These are phyloP conservation scores for Cercophora sp. DNA, from an alignment of 495 filamentous ascomycete genomes.

Conservation along the genomic window DNA sequence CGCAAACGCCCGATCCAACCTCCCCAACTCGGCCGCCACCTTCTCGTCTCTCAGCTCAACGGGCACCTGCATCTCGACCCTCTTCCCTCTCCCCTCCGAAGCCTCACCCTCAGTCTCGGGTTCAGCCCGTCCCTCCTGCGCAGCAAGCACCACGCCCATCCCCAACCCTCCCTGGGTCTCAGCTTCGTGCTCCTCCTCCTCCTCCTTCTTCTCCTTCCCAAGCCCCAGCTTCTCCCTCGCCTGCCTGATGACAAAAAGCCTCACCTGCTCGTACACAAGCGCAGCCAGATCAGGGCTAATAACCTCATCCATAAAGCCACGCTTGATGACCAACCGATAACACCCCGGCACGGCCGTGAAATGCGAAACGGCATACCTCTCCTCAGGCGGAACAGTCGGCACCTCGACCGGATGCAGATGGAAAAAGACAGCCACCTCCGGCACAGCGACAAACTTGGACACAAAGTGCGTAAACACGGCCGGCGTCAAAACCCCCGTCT, in stretches of 20 bases:
- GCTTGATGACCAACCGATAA: constrained; percentile 62
- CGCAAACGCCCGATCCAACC: constrained; percentile 55
- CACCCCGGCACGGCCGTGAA: constrained; percentile 48
- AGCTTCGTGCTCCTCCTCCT: constrained; percentile 4
- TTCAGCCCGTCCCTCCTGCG: too few species aligned
- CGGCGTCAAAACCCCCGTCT: constrained; percentile 51
- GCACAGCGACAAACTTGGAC: constrained; percentile 55
- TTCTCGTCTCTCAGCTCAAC: constrained; percentile 34
- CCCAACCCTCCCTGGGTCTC: constrained; percentile 3
- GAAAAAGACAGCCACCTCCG: constrained; percentile 59
- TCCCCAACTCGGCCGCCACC: constrained; percentile 40
- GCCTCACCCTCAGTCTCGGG: neutral
- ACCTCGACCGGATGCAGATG: constrained; percentile 56
- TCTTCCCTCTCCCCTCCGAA: neutral
- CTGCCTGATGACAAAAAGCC: constrained; percentile 46
- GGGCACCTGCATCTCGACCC: neutral
- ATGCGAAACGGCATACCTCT: constrained; percentile 39
- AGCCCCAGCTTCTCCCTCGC: constrained; percentile 17
- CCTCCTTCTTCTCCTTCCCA: constrained; percentile 4
- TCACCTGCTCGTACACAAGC: constrained; percentile 57
- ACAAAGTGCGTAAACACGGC: constrained; percentile 62
- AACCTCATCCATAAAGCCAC: constrained; percentile 68
- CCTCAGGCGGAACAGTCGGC: constrained; percentile 42
- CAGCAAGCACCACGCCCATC: too few species aligned
- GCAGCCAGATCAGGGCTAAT: constrained; percentile 58